Evolutionary conservation across 208 protist genomes (phyloP), one percentile per base, ranked within the genome.

Genomic region (Wallacemonas sp.): DNA sequence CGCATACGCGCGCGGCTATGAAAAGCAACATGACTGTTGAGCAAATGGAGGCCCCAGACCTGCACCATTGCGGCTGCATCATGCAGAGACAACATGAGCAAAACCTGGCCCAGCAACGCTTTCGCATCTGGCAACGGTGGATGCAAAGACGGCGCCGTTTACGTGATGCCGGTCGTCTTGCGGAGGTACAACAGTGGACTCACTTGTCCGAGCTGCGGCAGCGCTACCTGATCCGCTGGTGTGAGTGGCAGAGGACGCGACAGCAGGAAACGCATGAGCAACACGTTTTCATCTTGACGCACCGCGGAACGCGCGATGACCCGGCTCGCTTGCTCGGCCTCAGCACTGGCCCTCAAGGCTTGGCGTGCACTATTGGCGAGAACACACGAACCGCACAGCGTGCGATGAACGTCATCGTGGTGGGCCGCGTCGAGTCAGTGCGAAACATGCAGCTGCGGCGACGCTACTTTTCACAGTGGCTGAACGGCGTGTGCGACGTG

Each of bases 41-140:
- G 38, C 67, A 65, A 58, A 58, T 21, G 45, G 68, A 70, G 56
- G 42, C 66, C 42, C 22, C 31, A 1, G 44, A 67, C 34, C 14
- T 44, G 26, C 66, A 66, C 1, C 60, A 47, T 27, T 70, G 54
- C 34, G 61, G 58, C 15, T 34, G 62, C 22, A 49, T 66, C 12
- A 51, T 78, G 61, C 56, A 54, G 51, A 28, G 59, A 28, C 30
- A 36, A 2, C 54, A 72, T 39, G 34, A 2, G 14, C 45, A 27
- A 4, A 21, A 45, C 15, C 31, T 42, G 12, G 46, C 58, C n/a
- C 30, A 4, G 15, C 19, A 28, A 2, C 46, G 44, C 44, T 38
- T 64, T 34, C 42, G 15, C 15, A 58, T 45, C 1, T 81, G 75
- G 75, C 70, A 64, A 33, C 65, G 66, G 22, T 81, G 75, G 75